Percentiles rank a stretch among this genome's conserved stretches.
These are phyloP conservation scores for Alternaria sp. DNA, from an alignment of 2,329 filamentous ascomycete genomes.

Conservation along the genomic window DNA sequence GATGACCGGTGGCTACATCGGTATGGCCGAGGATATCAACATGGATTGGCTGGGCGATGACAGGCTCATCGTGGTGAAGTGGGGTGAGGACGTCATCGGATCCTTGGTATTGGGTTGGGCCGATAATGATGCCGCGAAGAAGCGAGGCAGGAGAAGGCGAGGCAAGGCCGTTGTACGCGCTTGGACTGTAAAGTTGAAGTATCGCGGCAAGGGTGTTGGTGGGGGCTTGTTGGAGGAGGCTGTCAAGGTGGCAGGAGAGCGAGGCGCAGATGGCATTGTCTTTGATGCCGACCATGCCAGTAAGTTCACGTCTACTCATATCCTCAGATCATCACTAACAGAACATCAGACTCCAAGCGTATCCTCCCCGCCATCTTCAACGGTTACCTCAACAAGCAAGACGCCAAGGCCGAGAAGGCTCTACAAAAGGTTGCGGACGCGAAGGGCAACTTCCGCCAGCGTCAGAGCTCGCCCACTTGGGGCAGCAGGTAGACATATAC, in stretches of 20 bases:
- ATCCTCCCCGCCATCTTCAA: slow-evolving; percentile 45
- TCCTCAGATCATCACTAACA: slow-evolving; percentile 18
- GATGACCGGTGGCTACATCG: slow-evolving; percentile 66
- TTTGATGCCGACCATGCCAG: slow-evolving; percentile 83
- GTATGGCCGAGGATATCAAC: slow-evolving; percentile 65
- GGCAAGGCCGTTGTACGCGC: slow-evolving; percentile 76
- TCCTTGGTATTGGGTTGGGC: slow-evolving; percentile 73
- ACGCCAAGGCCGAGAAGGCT: slow-evolving; percentile 42
- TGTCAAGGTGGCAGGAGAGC: slow-evolving; percentile 69
- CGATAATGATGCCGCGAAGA: slow-evolving; percentile 53
- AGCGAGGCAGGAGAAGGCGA: slow-evolving; percentile 56
- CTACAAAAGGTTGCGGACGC: slow-evolving; percentile 48
- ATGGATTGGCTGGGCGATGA: slow-evolving; percentile 67
- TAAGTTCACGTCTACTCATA: slow-evolving; percentile 49
- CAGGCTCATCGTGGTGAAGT: slow-evolving; percentile 66
- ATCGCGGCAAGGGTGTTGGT: slow-evolving; percentile 75
- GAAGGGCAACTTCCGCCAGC: slow-evolving; percentile 49
- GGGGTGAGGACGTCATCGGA: slow-evolving; percentile 72
- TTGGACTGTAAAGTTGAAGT: slow-evolving; percentile 77
- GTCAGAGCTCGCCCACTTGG: slow-evolving; percentile 46
- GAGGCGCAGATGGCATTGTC: slow-evolving; percentile 71
- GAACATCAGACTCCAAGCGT: slow-evolving; percentile 38
- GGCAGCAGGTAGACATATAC: slow-evolving; percentile 38
- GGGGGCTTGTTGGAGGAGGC: slow-evolving; percentile 75
- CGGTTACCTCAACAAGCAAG: slow-evolving; percentile 42